Evolutionary conservation across 202 grass and related monocot species (phyloP).

Genomic region (Cymbopogon flexuosus): DNA sequence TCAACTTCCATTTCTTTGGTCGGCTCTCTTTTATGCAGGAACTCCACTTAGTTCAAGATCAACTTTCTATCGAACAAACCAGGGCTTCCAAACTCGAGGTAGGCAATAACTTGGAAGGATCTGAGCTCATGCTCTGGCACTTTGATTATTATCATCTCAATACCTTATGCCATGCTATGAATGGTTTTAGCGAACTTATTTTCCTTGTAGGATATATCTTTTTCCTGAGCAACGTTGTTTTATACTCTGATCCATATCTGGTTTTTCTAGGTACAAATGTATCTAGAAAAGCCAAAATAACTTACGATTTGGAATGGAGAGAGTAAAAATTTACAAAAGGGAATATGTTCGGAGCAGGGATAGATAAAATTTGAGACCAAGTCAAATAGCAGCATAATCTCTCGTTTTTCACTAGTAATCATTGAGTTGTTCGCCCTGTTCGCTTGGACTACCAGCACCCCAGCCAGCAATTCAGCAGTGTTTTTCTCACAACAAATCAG

Average conservation of each 20-base stretch:
- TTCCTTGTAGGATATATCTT: background rate
- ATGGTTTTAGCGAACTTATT: background rate
- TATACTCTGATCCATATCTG: background rate
- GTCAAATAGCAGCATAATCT: background rate
- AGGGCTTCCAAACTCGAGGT: conserved; percentile 53
- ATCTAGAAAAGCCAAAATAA: background rate
- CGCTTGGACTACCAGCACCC: no score
- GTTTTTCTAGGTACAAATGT: background rate
- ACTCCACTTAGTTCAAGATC: conserved; percentile 28
- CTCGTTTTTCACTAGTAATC: background rate
- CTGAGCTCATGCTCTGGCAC: conserved; percentile 17
- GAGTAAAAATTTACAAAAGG: background rate
- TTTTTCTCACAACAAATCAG: no score
- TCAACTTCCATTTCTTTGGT: background rate
- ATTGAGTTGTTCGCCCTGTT: background rate
- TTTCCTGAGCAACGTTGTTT: background rate
- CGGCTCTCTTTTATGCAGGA: conserved; percentile 38
- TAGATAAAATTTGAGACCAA: background rate
- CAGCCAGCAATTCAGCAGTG: no score
- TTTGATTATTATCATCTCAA: background rate
- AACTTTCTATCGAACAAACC: conserved; percentile 31
- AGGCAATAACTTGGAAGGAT: background rate
- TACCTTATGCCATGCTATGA: background rate
- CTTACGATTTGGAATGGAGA: background rate
- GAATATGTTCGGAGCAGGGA: background rate